Percentiles rank a stretch among this genome's conserved stretches.
phyloP scores from a whole-genome alignment of 129 eudicot species.

The Centrapalus pauciflorus region DNA sequence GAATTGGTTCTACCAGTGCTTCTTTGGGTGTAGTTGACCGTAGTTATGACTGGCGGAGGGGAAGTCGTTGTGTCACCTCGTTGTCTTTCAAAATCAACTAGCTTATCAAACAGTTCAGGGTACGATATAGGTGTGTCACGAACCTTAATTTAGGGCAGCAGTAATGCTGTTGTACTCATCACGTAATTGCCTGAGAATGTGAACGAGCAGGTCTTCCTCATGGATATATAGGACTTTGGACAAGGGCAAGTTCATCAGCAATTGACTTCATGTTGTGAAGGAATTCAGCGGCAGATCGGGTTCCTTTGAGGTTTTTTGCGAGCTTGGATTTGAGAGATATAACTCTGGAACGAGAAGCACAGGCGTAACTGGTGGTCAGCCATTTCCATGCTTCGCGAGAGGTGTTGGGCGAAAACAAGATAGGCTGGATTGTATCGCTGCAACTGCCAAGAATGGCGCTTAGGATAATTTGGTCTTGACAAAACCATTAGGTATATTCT shows the following conservation, averaged over 20 bases:
- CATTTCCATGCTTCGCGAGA: not conserved
- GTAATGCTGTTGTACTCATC: not conserved
- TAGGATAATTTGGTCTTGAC: conserved; percentile 1
- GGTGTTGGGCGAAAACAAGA: not conserved
- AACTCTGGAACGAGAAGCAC: not conserved
- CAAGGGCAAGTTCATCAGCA: not conserved
- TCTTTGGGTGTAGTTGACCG: not conserved
- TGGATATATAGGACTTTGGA: not conserved
- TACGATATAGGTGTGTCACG: not conserved
- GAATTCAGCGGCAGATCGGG: not conserved
- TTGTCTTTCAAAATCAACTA: not conserved
- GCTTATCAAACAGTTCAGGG: not conserved
- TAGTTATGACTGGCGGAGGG: not conserved
- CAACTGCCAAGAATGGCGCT: not conserved
- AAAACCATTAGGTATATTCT: not conserved
- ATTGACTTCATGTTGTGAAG: not conserved
- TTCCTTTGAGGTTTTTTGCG: not conserved
- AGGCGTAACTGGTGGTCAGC: not conserved
- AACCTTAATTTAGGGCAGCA: not conserved
- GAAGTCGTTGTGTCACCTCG: not conserved
- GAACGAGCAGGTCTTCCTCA: not conserved
- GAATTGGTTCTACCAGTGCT: not conserved
- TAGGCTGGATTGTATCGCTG: not conserved
- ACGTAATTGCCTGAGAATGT: not conserved
- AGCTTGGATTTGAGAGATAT: not conserved